Evolutionary conservation across 2,329 filamentous ascomycete species (phyloP), one percentile per base, ranked within the genome.

Genomic region (Plenodomus lindquistii): DNA sequence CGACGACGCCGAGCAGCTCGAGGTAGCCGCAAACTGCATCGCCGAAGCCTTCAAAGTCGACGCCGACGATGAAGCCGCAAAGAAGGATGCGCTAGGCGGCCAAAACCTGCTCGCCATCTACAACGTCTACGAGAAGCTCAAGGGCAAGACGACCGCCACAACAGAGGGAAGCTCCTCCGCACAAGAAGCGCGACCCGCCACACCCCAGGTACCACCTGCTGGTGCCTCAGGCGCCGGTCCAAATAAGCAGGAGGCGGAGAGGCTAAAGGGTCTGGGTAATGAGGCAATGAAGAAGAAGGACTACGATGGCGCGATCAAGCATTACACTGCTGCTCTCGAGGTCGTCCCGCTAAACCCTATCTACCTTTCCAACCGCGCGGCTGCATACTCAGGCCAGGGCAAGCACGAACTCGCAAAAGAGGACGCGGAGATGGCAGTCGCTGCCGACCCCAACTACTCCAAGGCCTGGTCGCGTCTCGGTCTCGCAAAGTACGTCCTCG

Each of bases 391-490:
- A 21, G 93, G 91, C 18, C 85, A 85, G 54, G 84, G 86, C 62
- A 86, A 96, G 75, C 92, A 97, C 77, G 85, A 87, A 54, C 86
- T 88, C 54, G 94, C 94, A 11, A 86, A 85, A 63, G 81, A 86
- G 53, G 94, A 99, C 73, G 94, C 94, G 39, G 93, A 97, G 77
- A 84, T 94, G 57, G 94, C 94, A 46, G 89, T 94, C 46, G 83
- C 85, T 48, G 83, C 91, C 45, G 94, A 99, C 73, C 91, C 94
- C 11, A 86, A 85, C 71, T 99, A 97, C 80, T 96, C 92, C 59
- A 97, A 99, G 79, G 94, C 91, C 15, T 99, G 94, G 94, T 94
- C 89, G 62, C 85, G 94, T 53, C 82, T 99, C 17, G 94, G 94
- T 17, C 85, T 97, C 34, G 94, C 94, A 37, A 85, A 88, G 53